Conservation (phyloP, 2,329 filamentous ascomycete species). For the Metarhizium humberi region DNA sequence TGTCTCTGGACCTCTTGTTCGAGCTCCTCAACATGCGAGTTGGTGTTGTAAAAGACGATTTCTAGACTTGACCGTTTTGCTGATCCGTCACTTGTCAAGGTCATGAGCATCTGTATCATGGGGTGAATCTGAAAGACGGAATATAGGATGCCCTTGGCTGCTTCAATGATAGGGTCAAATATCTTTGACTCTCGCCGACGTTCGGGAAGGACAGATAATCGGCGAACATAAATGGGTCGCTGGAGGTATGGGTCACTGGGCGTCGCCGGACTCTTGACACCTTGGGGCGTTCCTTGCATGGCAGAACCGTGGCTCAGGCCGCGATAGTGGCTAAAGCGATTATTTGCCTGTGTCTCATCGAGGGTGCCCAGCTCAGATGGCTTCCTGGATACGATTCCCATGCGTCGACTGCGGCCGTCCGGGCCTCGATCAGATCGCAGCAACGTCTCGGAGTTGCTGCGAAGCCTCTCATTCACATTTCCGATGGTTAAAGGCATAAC, state of each 20-base stretch:
- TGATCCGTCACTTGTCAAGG: conserved; percentile 50
- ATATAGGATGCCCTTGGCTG: conserved; percentile 57
- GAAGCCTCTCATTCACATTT: conserved; percentile 57
- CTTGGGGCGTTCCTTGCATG: conserved; percentile 44
- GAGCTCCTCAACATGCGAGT: conserved; percentile 55
- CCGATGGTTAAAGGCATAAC: conserved; percentile 63
- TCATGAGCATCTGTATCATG: conserved; percentile 56
- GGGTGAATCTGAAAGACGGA: conserved; percentile 60
- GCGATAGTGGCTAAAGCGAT: conserved; percentile 57
- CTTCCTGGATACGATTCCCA: conserved; percentile 54
- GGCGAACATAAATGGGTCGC: conserved; percentile 53
- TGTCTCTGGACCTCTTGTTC: conserved; percentile 57
- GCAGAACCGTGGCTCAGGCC: conserved; percentile 61
- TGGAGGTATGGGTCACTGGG: conserved; percentile 48
- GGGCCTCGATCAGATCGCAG: conserved; percentile 40
- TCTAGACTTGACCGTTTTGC: conserved; percentile 55
- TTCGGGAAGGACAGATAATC: conserved; percentile 54
- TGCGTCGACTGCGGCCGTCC: conserved; percentile 49
- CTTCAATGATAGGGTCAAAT: conserved; percentile 53
- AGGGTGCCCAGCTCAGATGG: conserved; percentile 51
- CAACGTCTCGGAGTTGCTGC: conserved; percentile 56
- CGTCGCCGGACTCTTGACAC: conserved; percentile 45
- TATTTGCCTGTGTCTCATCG: conserved; percentile 52
- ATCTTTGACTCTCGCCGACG: conserved; percentile 52
- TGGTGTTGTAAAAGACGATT: conserved; percentile 59